Conservation (phyloP, 345 rosid species). For the Gossypium sturtianum region DNA sequence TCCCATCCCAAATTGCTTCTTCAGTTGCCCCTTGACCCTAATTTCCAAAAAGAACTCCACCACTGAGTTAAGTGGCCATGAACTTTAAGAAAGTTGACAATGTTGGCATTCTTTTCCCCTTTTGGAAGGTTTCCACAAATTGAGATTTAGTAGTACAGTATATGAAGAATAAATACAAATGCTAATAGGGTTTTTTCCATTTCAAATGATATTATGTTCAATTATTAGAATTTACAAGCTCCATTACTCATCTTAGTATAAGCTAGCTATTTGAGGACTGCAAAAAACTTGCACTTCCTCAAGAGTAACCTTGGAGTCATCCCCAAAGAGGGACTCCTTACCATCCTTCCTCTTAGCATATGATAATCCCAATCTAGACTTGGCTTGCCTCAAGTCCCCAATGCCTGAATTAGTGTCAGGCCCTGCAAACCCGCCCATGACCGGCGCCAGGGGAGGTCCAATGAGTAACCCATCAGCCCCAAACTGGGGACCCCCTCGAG, state of each 20-base stretch:
- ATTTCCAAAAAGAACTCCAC: neutral
- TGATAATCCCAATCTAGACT: conserved; percentile 77
- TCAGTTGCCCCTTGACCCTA: neutral
- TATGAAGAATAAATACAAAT: neutral
- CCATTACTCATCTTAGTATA: conserved; percentile 27
- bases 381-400: conserved; percentile 73
- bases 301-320: conserved; percentile 44
- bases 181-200: neutral
- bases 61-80: neutral
- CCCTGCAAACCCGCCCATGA: conserved; percentile 81
- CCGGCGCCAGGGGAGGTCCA: conserved; percentile 69
- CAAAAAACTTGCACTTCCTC: conserved; percentile 71
- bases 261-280: conserved; percentile 67
- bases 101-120: neutral
- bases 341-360: conserved; percentile 78
- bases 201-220: neutral
- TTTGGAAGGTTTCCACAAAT: neutral
- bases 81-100: conserved; percentile 1
- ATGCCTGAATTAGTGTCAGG: conserved; percentile 76
- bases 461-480: conserved; percentile 81
- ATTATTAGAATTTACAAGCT: neutral
- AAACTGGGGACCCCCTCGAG: conserved; percentile 60
- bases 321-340: conserved; percentile 65
- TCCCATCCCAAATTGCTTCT: neutral
- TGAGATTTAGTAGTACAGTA: neutral